These are phyloP conservation scores for Ichthyophthirius multifiliis DNA, from an alignment of 169 alveolate genomes.

Conservation along the genomic window DNA sequence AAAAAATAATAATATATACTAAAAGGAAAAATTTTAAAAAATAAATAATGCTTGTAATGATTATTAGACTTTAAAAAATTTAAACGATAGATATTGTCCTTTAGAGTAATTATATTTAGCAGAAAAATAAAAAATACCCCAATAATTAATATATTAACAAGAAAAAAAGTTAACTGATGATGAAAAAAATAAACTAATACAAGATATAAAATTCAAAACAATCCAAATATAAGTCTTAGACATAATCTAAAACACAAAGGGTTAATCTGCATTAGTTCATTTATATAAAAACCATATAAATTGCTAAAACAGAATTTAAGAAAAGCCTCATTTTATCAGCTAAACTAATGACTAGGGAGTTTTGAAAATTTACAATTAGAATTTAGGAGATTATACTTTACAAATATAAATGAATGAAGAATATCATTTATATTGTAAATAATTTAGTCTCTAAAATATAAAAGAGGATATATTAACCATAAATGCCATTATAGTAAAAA, in stretches of 20 bases:
- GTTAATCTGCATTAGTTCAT: background rate
- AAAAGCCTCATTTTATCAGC: background rate
- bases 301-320: background rate
- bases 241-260: background rate
- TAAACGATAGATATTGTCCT: background rate
- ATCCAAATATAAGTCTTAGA: background rate
- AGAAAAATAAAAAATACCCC: no score
- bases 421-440: background rate
- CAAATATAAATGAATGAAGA: background rate
- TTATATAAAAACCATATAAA: background rate
- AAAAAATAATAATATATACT: background rate
- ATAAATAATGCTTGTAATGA: background rate
- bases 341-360: background rate
- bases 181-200: no score
- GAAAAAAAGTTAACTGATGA: no score
- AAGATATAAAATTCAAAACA: background rate
- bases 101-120: background rate
- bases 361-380: background rate
- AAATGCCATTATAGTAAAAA: background rate
- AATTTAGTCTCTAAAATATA: background rate
- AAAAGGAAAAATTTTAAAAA: no score
- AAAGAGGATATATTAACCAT: background rate
- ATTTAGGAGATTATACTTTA: background rate
- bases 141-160: no score
- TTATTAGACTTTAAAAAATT: background rate